Base-by-base conservation (phyloP, 2,329 filamentous ascomycete species). In the Davidsoniella neocaledoniae region DNA sequence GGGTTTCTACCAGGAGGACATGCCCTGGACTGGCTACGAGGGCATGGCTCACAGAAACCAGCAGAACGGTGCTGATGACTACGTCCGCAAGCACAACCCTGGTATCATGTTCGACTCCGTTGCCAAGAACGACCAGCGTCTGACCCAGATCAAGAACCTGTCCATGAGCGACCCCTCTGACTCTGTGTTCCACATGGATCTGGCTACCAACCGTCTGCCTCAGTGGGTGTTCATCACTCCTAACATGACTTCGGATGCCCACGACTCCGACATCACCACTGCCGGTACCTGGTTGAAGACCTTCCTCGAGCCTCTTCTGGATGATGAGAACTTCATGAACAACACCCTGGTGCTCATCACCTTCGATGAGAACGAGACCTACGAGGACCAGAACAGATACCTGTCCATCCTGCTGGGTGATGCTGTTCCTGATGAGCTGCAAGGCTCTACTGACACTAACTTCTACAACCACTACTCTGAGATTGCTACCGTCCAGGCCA, bases 51-150 rank as follows among this genome's bases (percentile, higher is more conserved):
- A 68, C 61, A 69, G 76, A 50, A 86, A 86, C 63, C 76, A 77
- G 55, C 54, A 75, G 56, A 83, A 73, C 2, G 73, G 74, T 26
- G 71, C 73, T 45, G 83, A 87, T 58, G 77, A 81, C 65, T 91
- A 91, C 60, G 83, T 90, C 6, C 79, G 86, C 59, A 90, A 91
- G 66, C 85, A 91, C 67, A 86, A 88, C 63, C 68, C 74, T 44
- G 64, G 71, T 14, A 66, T 88, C 51, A 68, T 81, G 49, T 85
- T 76, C 64, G 73, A 86, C 60, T 76, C 73, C 36, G 70, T 83
- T 47, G 72, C 79, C 52, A 67, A 70, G 48, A 72, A 71, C 46
- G 62, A 69, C 25, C 69, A 76, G 17, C 78, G 83, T 23, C 68
- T 84, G 1, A 70, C 73, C 5, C 71, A 77, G 60, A 80, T 84